These are phyloP conservation scores for Mycena galopus DNA, from an alignment of 768 basidiomycete species.

Conservation along the genomic window DNA sequence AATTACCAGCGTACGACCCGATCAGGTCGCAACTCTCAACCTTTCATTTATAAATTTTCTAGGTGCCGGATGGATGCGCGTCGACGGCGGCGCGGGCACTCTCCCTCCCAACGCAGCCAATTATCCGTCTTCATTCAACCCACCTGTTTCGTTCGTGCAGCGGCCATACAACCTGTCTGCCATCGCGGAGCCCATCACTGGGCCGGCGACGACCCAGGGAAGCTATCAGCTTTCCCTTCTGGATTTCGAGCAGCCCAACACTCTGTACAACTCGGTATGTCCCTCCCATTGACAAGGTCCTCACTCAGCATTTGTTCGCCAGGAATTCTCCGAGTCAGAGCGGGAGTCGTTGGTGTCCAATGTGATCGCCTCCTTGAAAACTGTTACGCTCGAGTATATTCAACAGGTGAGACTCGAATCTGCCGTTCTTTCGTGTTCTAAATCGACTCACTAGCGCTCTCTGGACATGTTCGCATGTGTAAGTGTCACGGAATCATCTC, in stretches of 20 bases:
- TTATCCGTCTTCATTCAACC: constrained; percentile 32
- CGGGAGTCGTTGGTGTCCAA: constrained; percentile 27
- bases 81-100: constrained; percentile 33
- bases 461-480: constrained; percentile 38
- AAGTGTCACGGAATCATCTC: not conserved
- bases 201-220: not conserved
- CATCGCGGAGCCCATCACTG: constrained; percentile 28
- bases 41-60: not conserved
- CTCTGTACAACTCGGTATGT: constrained; percentile 25
- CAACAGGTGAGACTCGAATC: constrained; percentile 22
- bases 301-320: not conserved
- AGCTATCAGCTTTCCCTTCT: constrained; percentile 23
- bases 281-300: not conserved
- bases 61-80: constrained; percentile 35
- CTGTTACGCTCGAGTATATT: constrained; percentile 10
- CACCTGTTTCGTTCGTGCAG: constrained; percentile 15
- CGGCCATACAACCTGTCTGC: constrained; percentile 33
- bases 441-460: constrained; percentile 20
- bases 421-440: not conserved
- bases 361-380: constrained; percentile 26
- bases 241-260: constrained; percentile 35
- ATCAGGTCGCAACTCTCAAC: not conserved
- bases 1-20: constrained; percentile 33
- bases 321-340: constrained; percentile 33
- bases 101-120: constrained; percentile 23